Evolutionary conservation across 2,329 filamentous ascomycete species (phyloP), one percentile per base, ranked within the genome.

Genomic region (Coleophoma eucalyptorum): DNA sequence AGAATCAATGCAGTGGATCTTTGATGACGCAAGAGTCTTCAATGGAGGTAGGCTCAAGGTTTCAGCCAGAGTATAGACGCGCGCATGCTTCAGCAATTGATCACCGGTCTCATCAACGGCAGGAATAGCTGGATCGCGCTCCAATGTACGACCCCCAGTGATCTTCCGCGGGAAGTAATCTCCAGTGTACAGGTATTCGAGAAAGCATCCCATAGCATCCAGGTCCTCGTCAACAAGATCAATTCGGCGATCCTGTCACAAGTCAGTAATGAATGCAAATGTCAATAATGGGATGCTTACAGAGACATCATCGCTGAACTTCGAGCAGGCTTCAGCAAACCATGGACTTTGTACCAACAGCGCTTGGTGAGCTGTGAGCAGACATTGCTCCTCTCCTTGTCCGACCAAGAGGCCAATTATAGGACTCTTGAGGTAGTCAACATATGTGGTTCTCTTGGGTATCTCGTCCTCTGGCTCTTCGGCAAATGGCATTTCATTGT

Each of bases 1-100:
- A 42, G 87, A 90, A 65, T 91, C 87, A 62, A 96, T 88, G 67
- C 89, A 89, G 75, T 96, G 90, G 62, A 97, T 96, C 76, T 97
- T 97, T 66, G 82, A 84, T 66, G 89, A 89, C 2, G 91, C 87
- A 26, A 96, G 83, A 16, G 77, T 81, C 69, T 89, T 89, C 55
- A 97, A 82, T 10, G 75, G 74, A 0, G 76, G 71, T 44, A 90
- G 72, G 38, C 83, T 80, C 54, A 94, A 84, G 69, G 87, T 90
- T 62, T 91, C 87, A 20, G 90, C 91, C 20, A 97, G 77, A 0
- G 90, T 96, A 75, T 96, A 96, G 57, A 96, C 81, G 56, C 88
- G 87, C 19, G 92, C 92, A 67, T 97, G 92, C 64, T 89, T 90
- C 54, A 97, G 83, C 16, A 97, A 84, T 65, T 93, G 88, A 13